Percentiles rank a stretch among this genome's conserved stretches.
phyloP scores from a whole-genome alignment of 371 early-diverging fungal genomes.

The Mortierella sp. region DNA sequence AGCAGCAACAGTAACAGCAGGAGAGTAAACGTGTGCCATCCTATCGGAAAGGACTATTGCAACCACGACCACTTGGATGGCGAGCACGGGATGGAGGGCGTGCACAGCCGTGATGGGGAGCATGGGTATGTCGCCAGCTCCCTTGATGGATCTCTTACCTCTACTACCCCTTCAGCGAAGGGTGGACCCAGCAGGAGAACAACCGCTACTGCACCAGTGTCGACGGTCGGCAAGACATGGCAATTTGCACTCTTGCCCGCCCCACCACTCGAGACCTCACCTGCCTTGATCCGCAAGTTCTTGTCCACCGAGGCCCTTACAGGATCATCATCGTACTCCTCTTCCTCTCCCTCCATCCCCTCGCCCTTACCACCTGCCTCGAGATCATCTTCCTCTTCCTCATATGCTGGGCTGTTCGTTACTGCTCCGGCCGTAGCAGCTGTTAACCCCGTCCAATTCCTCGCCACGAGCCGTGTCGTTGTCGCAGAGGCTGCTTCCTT shows the following conservation, averaged over 20 bases:
- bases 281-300: slow-evolving; percentile 14
- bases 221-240: not conserved
- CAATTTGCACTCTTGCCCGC: not conserved
- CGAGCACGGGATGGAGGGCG: not conserved
- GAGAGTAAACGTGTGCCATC: not conserved
- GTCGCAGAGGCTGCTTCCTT: not conserved
- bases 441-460: not conserved
- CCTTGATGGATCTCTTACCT: not conserved
- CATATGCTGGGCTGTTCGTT: not conserved
- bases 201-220: not conserved
- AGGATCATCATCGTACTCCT: not conserved
- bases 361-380: not conserved
- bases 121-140: not conserved
- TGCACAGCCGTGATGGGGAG: not conserved
- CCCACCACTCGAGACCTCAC: slow-evolving; percentile 5
- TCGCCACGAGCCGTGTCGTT: not conserved
- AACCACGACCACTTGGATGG: not conserved
- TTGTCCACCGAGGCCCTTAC: not conserved
- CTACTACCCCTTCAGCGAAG: not conserved
- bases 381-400: not conserved
- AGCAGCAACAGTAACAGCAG: not conserved
- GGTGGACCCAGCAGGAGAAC: not conserved
- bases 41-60: slow-evolving; percentile 1
- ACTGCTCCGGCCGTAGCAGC: slow-evolving; percentile 4
- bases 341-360: not conserved